Percentiles rank a stretch among this genome's conserved stretches.
Conservation (phyloP, 2,329 filamentous ascomycete genomes). For the Keithomyces neogunnii region DNA sequence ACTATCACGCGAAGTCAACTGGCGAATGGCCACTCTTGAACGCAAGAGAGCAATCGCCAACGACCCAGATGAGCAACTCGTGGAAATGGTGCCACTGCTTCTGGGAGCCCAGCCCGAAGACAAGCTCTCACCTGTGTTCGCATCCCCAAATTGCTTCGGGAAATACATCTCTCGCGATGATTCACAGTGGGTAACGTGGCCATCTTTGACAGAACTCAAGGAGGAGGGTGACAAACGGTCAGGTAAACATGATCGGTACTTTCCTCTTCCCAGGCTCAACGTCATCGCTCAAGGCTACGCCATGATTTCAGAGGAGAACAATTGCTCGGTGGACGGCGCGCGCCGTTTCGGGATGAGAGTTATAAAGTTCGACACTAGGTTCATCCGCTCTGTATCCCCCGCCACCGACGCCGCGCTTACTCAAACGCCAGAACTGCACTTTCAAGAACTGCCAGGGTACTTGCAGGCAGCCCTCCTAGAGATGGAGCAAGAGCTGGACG, state of each 20-base stretch:
- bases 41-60: slow-evolving; percentile 8
- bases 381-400: slow-evolving; percentile 7
- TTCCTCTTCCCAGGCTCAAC: slow-evolving; percentile 24
- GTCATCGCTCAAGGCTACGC: slow-evolving; percentile 8
- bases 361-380: slow-evolving; percentile 13
- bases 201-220: slow-evolving; percentile 26
- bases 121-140: slow-evolving; percentile 24
- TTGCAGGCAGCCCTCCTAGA: slow-evolving; percentile 3
- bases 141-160: slow-evolving; percentile 24
- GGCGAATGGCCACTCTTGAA: slow-evolving; percentile 12
- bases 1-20: slow-evolving; percentile 16
- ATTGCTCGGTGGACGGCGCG: slow-evolving; percentile 12
- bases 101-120: slow-evolving; percentile 19
- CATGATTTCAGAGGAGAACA: slow-evolving; percentile 5
- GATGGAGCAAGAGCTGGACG: slow-evolving; percentile 7
- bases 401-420: not conserved
- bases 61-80: not conserved
- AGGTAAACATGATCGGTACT: slow-evolving; percentile 15
- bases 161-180: slow-evolving; percentile 9
- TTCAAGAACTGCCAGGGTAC: slow-evolving; percentile 8
- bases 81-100: slow-evolving; percentile 14
- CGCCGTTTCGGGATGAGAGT: slow-evolving; percentile 19
- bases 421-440: slow-evolving; percentile 1
- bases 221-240: slow-evolving; percentile 24
- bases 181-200: slow-evolving; percentile 21